Conservation (phyloP, 441 rosid species). For the Gossypium gossypioides region DNA sequence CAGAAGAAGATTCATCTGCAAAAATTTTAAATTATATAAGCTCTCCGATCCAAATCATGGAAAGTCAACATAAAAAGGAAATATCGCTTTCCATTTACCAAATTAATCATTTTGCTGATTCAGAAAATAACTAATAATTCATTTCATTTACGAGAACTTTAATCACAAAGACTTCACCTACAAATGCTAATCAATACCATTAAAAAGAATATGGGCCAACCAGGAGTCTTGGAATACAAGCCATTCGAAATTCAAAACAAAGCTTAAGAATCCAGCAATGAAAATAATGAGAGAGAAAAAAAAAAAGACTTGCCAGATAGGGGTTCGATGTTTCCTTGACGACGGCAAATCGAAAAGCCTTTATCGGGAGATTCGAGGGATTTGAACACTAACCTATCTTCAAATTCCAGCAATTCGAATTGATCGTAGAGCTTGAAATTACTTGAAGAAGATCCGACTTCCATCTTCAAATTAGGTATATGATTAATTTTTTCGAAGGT, state of each 20-base stretch:
- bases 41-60: neutral
- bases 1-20: constrained; percentile 41
- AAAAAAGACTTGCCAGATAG: constrained; percentile 33
- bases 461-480: constrained; percentile 20
- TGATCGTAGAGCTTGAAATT: constrained; percentile 63
- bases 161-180: neutral
- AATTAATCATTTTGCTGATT: neutral
- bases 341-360: constrained; percentile 68
- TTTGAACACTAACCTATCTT: constrained; percentile 62
- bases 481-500: neutral
- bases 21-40: neutral
- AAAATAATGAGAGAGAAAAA: neutral
- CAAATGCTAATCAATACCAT: neutral
- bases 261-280: neutral
- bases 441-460: constrained; percentile 29
- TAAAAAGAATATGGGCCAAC: neutral
- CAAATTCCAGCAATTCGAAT: constrained; percentile 63
- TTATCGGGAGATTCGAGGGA: constrained; percentile 43
- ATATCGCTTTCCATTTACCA: neutral
- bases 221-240: neutral
- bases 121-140: neutral
- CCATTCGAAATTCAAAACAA: neutral
- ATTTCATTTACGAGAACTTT: neutral
- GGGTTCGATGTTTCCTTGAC: constrained; percentile 52
- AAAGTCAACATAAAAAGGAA: neutral